phyloP scores from a whole-genome alignment of 805 yeast species.

The Novakomyces olei region DNA sequence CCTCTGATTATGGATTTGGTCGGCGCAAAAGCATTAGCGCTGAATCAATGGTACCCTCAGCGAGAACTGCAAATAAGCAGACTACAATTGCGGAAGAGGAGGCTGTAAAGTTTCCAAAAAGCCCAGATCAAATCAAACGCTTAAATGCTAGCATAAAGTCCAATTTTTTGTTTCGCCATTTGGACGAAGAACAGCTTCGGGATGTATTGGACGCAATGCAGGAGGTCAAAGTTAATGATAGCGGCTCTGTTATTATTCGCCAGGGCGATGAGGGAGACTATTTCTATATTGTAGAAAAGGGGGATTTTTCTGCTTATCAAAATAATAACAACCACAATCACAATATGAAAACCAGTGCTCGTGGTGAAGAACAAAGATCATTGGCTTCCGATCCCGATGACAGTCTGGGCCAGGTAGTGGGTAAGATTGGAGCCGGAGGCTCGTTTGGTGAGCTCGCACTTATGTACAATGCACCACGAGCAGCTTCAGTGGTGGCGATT shows the following conservation, averaged over 20 bases:
- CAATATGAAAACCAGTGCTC: too few relatives aligned
- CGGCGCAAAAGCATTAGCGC: conserved; percentile 10
- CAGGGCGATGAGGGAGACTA: conserved; percentile 94
- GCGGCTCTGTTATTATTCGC: conserved; percentile 36
- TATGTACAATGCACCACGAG: conserved; percentile 94
- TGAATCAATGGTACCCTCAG: conserved; percentile 6
- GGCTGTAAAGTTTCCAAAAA: conserved; percentile 10
- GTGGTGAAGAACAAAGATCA: neutral
- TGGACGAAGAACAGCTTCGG: conserved; percentile 54
- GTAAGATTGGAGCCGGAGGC: conserved; percentile 62
- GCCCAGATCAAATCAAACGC: conserved; percentile 36
- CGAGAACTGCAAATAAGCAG: conserved; percentile 4
- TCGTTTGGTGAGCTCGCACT: conserved; percentile 92
- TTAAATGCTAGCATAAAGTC: conserved; percentile 49
- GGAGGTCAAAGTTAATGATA: conserved; percentile 31
- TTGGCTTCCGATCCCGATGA: neutral
- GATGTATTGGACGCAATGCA: conserved; percentile 69
- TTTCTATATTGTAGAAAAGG: conserved; percentile 68
- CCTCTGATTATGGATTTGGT: conserved; percentile 7
- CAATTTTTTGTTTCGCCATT: conserved; percentile 65
- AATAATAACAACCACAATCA: conserved; percentile 7
- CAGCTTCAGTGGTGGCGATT: conserved; percentile 69
- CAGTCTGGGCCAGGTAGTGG: conserved; percentile 32
- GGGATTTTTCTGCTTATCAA: conserved; percentile 49
- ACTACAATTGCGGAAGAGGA: conserved; percentile 24